Percentiles rank a stretch among this genome's conserved stretches.
Evolutionary conservation across 345 rosid genomes (phyloP).

Genomic region (Bretschneidera sinensis): DNA sequence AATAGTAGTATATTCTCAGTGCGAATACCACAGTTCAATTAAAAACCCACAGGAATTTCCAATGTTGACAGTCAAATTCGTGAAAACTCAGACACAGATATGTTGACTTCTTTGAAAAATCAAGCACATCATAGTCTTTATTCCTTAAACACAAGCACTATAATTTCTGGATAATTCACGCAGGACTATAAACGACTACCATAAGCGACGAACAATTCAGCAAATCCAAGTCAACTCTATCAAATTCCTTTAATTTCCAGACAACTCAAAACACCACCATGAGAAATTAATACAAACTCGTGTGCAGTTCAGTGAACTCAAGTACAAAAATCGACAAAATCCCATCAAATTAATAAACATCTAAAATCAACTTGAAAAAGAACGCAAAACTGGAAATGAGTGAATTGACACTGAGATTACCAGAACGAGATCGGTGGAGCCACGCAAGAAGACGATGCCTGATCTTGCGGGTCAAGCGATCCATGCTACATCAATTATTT

Average conservation of each 20-base stretch:
- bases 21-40: too few relatives aligned
- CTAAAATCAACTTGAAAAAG: background rate
- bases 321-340: slow-evolving; percentile 2
- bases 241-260: background rate
- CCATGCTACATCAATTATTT: background rate
- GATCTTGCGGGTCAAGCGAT: slow-evolving; percentile 56
- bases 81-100: background rate
- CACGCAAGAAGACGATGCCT: slow-evolving; percentile 49
- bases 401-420: slow-evolving; percentile 23
- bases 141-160: background rate
- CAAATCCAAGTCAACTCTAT: background rate
- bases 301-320: slow-evolving; percentile 10
- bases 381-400: background rate
- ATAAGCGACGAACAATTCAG: background rate
- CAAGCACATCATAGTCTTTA: background rate
- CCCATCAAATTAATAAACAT: background rate
- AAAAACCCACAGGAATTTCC: background rate
- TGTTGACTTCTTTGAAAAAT: too few relatives aligned
- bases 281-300: slow-evolving; percentile 5
- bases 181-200: too few relatives aligned
- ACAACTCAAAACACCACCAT: background rate
- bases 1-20: background rate
- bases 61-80: background rate
- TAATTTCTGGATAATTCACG: background rate
- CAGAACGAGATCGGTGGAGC: slow-evolving; percentile 77